Percentiles rank a stretch among this genome's conserved stretches.
phyloP scores from a whole-genome alignment of 1,284 basidiomycete species.

The Ceratobasidium theobromae region DNA sequence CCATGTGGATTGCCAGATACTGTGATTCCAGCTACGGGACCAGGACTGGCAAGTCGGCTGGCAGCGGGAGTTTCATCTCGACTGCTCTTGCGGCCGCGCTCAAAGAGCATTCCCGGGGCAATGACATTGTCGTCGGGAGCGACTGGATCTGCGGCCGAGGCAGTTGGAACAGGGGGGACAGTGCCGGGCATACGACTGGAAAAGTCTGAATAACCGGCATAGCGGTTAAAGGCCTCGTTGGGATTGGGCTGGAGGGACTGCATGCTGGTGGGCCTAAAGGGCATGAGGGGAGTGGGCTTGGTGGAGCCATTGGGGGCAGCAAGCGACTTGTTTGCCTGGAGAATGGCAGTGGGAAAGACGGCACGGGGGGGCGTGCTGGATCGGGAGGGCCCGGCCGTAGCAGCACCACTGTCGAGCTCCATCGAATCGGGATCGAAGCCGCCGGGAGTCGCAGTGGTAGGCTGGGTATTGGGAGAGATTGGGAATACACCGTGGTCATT shows the following conservation, averaged over 20 bases:
- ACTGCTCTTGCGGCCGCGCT: conserved; percentile 40
- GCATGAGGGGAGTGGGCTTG: conserved; percentile 36
- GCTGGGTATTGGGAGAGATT: conserved; percentile 17
- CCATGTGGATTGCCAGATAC: conserved; percentile 28
- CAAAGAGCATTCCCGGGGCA: conserved; percentile 60
- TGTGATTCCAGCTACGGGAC: conserved; percentile 29
- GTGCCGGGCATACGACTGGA: conserved; percentile 63
- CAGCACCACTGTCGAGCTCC: conserved; percentile 52
- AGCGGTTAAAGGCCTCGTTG: conserved; percentile 46
- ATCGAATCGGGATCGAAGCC: conserved; percentile 75
- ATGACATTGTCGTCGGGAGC: conserved; percentile 52
- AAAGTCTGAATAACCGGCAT: conserved; percentile 62
- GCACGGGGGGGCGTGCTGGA: conserved; percentile 50
- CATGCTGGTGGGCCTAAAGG: conserved; percentile 25
- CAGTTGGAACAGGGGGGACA: conserved; percentile 40
- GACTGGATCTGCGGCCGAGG: conserved; percentile 37
- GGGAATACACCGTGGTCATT: conserved; percentile 31
- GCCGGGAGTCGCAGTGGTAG: conserved; percentile 21
- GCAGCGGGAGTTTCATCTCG: conserved; percentile 42
- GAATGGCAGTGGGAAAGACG: conserved; percentile 53
- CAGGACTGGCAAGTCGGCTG: conserved; percentile 30
- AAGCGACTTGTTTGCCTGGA: conserved; percentile 37
- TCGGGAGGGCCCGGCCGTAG: conserved; percentile 46
- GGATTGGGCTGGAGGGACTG: conserved; percentile 19
- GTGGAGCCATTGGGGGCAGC: conserved; percentile 1